Percentiles rank a stretch among this genome's conserved stretches.
Evolutionary conservation across 1,284 basidiomycete genomes (phyloP).

Genomic region (Tausonia pullulans): DNA sequence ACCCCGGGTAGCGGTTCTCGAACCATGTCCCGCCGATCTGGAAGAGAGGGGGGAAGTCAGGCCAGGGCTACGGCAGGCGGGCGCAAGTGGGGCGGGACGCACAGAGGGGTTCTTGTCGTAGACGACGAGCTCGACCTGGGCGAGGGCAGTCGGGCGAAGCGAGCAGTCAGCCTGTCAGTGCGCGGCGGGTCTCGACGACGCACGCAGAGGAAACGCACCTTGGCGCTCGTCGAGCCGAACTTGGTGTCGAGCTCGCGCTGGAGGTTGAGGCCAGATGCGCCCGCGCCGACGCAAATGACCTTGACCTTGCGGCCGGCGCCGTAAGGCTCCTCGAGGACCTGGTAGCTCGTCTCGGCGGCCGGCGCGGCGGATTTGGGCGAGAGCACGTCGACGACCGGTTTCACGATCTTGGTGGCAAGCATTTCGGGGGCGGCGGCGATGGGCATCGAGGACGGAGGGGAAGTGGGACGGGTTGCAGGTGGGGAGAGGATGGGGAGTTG

Average conservation of each 20-base stretch:
- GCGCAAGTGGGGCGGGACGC: no score
- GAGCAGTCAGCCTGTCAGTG: no score
- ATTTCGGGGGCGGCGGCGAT: neutral
- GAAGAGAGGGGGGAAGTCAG: no score
- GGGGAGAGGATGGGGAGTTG: neutral
- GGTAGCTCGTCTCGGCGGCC: neutral
- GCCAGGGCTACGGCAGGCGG: no score
- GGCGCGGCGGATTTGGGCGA: neutral
- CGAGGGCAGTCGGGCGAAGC: no score
- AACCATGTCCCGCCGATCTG: constrained; percentile 17
- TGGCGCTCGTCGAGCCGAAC: neutral
- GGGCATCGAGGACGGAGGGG: neutral
- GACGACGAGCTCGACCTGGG: neutral
- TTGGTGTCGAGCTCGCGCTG: neutral
- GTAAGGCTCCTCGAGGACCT: neutral
- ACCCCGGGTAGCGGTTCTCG: constrained; percentile 16
- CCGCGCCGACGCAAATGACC: constrained; percentile 1
- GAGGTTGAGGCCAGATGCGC: neutral
- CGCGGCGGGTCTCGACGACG: no score
- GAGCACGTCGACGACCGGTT: neutral
- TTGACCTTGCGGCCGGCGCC: neutral
- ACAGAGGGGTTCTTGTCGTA: constrained; percentile 17
- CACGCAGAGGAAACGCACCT: no score
- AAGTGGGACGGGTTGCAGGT: neutral
- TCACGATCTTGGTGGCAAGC: neutral